Evolutionary conservation across 805 yeast genomes (phyloP).

Genomic region (Wickerhamiella azyma): DNA sequence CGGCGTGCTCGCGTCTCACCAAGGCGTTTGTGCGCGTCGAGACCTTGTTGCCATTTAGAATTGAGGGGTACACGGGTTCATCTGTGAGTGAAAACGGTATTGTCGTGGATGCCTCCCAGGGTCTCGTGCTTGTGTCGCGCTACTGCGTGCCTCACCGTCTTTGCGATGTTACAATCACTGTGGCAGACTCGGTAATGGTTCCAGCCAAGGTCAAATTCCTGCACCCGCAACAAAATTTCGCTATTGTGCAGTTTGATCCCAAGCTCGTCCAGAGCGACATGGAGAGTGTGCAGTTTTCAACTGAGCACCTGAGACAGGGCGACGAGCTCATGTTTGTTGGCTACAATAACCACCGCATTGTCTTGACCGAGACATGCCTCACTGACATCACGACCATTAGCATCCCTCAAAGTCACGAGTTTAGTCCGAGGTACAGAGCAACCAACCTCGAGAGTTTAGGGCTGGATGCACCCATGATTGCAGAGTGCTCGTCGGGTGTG

Average conservation of each 20-base stretch:
- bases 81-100: constrained; percentile 60
- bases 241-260: constrained; percentile 62
- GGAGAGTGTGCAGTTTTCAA: constrained; percentile 38
- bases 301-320: constrained; percentile 30
- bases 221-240: constrained; percentile 10
- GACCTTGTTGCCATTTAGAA: constrained; percentile 47
- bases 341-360: constrained; percentile 55
- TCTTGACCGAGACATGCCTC: constrained; percentile 61
- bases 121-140: constrained; percentile 68
- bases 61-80: constrained; percentile 61
- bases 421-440: constrained; percentile 72
- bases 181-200: constrained; percentile 73
- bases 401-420: constrained; percentile 47
- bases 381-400: constrained; percentile 64
- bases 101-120: constrained; percentile 65
- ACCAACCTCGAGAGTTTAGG: constrained; percentile 67
- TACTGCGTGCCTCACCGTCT: constrained; percentile 70
- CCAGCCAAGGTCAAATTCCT: constrained; percentile 64
- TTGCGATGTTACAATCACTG: constrained; percentile 58
- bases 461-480: constrained; percentile 57
- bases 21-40: constrained; percentile 62
- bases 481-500: constrained; percentile 69
- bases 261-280: constrained; percentile 56
- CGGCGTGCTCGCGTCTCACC: constrained; percentile 41
- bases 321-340: constrained; percentile 71